Evolutionary conservation across 306 rosid genomes (phyloP).

Genomic region (Crotalaria pallida): DNA sequence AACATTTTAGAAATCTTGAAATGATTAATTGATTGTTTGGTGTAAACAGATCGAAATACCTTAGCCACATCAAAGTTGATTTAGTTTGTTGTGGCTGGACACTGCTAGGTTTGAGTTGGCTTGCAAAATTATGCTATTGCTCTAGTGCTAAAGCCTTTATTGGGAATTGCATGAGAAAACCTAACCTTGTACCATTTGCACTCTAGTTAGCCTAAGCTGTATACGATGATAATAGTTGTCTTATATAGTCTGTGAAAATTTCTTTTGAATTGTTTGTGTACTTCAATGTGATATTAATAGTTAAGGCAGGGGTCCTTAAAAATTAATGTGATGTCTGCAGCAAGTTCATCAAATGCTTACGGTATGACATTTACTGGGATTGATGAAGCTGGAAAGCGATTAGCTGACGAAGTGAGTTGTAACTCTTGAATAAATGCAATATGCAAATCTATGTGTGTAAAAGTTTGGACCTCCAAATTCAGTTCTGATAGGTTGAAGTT

Average conservation of each 20-base stretch:
- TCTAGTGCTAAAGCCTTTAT: slow-evolving; percentile 2
- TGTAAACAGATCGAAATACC: neutral
- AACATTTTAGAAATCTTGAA: neutral
- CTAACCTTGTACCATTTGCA: neutral
- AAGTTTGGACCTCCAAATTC: slow-evolving; percentile 1
- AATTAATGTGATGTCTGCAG: slow-evolving; percentile 45
- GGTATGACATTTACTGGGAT: slow-evolving; percentile 87
- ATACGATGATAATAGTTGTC: neutral
- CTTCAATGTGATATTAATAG: slow-evolving; percentile 8
- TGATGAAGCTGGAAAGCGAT: slow-evolving; percentile 89
- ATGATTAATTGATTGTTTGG: neutral
- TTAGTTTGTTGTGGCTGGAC: neutral
- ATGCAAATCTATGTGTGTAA: slow-evolving; percentile 19
- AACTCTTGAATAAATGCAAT: no score
- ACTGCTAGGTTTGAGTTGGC: slow-evolving; percentile 15
- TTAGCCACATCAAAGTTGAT: slow-evolving; percentile 9
- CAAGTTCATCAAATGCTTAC: slow-evolving; percentile 74
- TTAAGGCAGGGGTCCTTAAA: slow-evolving; percentile 19
- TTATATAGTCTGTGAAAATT: neutral
- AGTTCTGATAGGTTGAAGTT: slow-evolving; percentile 4
- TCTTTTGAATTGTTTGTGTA: slow-evolving; percentile 1
- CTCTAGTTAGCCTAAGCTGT: slow-evolving; percentile 10
- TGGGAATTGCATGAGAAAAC: slow-evolving; percentile 6
- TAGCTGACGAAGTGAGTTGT: slow-evolving; percentile 83
- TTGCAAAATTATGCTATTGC: neutral